phyloP scores from a whole-genome alignment of 441 rosid species.

The California macrophylla region DNA sequence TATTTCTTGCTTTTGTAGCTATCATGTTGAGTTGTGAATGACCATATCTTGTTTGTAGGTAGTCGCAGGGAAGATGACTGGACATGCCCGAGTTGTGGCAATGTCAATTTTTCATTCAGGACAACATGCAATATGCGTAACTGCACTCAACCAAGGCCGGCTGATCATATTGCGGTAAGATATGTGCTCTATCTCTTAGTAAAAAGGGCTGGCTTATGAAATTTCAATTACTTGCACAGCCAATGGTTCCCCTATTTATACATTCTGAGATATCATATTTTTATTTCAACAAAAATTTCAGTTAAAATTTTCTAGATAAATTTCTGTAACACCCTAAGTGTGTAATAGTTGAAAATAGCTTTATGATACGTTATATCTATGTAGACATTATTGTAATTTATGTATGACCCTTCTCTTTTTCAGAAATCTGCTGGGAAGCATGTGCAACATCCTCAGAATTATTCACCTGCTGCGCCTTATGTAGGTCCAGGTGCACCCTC shows the following conservation, averaged over 20 bases:
- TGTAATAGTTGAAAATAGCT: background rate
- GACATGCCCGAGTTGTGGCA: constrained; percentile 96
- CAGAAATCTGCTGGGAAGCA: constrained; percentile 85
- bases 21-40: background rate
- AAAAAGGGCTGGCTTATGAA: background rate
- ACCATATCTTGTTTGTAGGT: constrained; percentile 30
- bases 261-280: background rate
- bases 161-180: constrained; percentile 72
- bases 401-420: background rate
- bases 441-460: constrained; percentile 43
- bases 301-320: background rate
- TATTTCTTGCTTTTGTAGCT: background rate
- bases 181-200: background rate
- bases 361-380: background rate
- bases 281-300: background rate
- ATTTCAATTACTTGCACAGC: background rate
- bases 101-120: constrained; percentile 92
- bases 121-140: constrained; percentile 98
- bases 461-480: constrained; percentile 50
- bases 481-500: constrained; percentile 72
- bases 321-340: background rate
- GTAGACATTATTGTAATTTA: background rate
- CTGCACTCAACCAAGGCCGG: constrained; percentile 92
- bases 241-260: background rate
- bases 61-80: constrained; percentile 98